Base-by-base conservation (phyloP, 2,329 filamentous ascomycete species). In the Proliferodiscus dingleyae region DNA sequence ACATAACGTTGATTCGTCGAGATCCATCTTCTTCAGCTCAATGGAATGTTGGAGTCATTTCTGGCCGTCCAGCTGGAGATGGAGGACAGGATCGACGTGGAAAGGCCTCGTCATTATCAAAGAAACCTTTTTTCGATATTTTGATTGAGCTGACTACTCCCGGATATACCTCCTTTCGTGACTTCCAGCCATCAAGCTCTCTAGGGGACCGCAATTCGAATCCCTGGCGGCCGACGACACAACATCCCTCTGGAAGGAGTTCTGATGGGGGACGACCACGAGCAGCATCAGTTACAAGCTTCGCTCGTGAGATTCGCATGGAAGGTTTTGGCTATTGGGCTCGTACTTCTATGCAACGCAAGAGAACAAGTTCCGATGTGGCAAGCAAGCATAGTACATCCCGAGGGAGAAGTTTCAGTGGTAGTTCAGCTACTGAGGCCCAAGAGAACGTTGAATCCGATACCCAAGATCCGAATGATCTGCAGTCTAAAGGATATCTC, bases 31-130 rank as follows among this genome's bases (percentile, higher is more conserved):
- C 81, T 7, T 80, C 80, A 6, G 73, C 72, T 44, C 86, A 89
- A 63, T 89, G 85, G 84, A 89, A 89, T 59, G 75, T 89, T 10
- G 86, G 81, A 18, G 80, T 73, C 44, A 74, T 89, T 39, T 74
- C 73, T 41, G 60, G 61, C 21, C 34, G 43, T 16, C 54, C 59
- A 10, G 26, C 45, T 34, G 13, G 19, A 28, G 46, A 47, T 13
- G 47, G 55, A 30, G 37, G 34, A 36, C 45, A 50, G 26, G 33
- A 68, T 64, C 34, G 58, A 60, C 28, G 45, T 50, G 23, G 21
- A 33, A 50, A 29, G 37, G 26, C 30, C n/a, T 46, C 43, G 41
- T 58, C 61, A 28, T 48, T 36, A 22, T 38, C 62, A 2, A 68
- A 74, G 44, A 70, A 72, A 30, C 50, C 50, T n/a, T 59, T 59